A percentile compares a stretch with the other conserved stretches of the same genome.
Evolutionary conservation across 805 yeast species (phyloP).

Genomic region (Candida palmyrensis): DNA sequence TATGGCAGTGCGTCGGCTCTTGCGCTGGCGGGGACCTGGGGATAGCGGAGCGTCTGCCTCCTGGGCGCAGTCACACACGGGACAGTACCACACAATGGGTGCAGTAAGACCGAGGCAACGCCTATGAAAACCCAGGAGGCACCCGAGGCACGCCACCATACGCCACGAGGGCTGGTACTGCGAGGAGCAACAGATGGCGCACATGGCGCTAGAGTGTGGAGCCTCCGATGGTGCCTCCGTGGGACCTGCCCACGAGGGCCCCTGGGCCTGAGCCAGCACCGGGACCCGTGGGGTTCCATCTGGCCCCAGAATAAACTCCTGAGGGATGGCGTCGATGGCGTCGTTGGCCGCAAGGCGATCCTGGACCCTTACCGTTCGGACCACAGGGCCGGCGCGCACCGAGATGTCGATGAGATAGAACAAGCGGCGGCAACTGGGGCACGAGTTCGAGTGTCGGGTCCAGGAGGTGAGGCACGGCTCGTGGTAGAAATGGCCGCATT

Average conservation of each 20-base stretch:
- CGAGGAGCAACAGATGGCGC: constrained; percentile 31
- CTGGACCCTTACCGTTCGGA: constrained; percentile 13
- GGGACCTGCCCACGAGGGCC: background rate
- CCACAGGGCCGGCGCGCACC: constrained; percentile 11
- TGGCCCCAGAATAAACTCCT: constrained; percentile 22
- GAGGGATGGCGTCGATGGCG: constrained; percentile 34
- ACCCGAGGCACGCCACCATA: constrained; percentile 24
- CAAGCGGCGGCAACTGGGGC: constrained; percentile 56
- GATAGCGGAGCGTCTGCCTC: constrained; percentile 10
- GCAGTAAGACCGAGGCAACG: constrained; percentile 31
- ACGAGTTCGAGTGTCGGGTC: constrained; percentile 51
- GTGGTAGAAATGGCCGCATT: constrained; percentile 55
- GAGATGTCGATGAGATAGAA: constrained; percentile 35
- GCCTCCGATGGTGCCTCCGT: background rate
- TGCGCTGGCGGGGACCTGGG: background rate
- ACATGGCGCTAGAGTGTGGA: constrained; percentile 16
- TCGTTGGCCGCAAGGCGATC: constrained; percentile 29
- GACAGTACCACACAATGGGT: constrained; percentile 39
- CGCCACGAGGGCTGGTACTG: constrained; percentile 17
- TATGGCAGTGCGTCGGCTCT: background rate
- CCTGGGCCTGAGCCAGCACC: background rate
- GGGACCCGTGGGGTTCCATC: no score
- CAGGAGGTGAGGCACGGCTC: constrained; percentile 52
- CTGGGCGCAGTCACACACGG: constrained; percentile 45
- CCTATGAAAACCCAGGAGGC: constrained; percentile 37